Conservation (phyloP, 169 alveolate species). For the Plasmodium chabaudi region DNA sequence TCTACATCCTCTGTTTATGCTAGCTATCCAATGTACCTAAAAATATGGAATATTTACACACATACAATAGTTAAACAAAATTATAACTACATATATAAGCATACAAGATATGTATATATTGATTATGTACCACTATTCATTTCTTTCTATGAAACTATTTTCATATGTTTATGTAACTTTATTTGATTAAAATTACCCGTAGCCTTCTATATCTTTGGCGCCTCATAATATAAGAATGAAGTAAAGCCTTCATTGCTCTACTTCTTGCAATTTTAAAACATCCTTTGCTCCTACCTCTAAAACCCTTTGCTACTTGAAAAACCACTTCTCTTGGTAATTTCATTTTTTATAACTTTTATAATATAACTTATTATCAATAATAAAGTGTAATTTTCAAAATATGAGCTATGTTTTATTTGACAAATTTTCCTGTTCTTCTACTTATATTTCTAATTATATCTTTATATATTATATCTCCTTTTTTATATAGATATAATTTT, state of each 20-base stretch:
- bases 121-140: no score
- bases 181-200: slow-evolving; percentile 21
- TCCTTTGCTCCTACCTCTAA: slow-evolving; percentile 86
- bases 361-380: no score
- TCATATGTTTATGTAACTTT: slow-evolving; percentile 19
- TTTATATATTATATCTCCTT: no score
- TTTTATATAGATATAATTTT: no score
- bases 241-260: slow-evolving; percentile 84
- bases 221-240: slow-evolving; percentile 80
- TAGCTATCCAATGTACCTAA: slow-evolving; percentile 86
- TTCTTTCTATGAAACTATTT: background rate
- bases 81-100: slow-evolving; percentile 72
- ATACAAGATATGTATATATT: background rate
- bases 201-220: slow-evolving; percentile 70
- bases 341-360: slow-evolving; percentile 52
- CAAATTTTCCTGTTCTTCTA: no score
- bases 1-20: slow-evolving; percentile 84
- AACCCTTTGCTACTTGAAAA: slow-evolving; percentile 85
- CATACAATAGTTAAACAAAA: slow-evolving; percentile 33
- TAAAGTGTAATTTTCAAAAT: no score
- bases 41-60: background rate
- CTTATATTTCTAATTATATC: no score
- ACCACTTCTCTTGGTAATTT: slow-evolving; percentile 85
- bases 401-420: no score
- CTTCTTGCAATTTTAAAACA: slow-evolving; percentile 84